Percentiles rank a stretch among this genome's conserved stretches.
Conservation (phyloP, 2,329 filamentous ascomycete species). For the Trichoderma koningii region DNA sequence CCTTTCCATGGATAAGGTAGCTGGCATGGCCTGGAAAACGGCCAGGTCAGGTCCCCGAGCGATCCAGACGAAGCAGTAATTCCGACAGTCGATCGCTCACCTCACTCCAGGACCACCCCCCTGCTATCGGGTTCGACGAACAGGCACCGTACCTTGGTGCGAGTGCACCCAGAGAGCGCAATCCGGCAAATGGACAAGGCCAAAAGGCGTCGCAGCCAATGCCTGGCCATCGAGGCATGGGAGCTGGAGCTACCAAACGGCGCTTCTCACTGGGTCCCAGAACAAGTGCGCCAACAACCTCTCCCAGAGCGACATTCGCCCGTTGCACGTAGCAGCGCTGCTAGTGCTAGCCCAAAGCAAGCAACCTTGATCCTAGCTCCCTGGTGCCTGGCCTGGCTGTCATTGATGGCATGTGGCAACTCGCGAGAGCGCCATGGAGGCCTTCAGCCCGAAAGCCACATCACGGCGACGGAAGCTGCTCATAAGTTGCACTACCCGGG, state of each 20-base stretch:
- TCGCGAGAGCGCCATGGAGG: slow-evolving; percentile 4
- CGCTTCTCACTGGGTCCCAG: slow-evolving; percentile 19
- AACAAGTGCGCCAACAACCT: slow-evolving; percentile 23
- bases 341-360: slow-evolving; percentile 11
- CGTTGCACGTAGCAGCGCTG: slow-evolving; percentile 18
- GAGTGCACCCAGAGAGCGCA: background rate
- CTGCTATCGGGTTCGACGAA: background rate
- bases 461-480: background rate
- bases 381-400: slow-evolving; percentile 25
- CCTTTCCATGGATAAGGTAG: background rate
- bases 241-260: slow-evolving; percentile 21
- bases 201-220: slow-evolving; percentile 20
- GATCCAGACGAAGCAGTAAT: background rate
- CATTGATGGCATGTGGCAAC: slow-evolving; percentile 16
- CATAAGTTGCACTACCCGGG: background rate
- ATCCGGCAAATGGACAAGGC: slow-evolving; percentile 23
- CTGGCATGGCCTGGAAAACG: slow-evolving; percentile 21
- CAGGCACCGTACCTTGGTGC: background rate
- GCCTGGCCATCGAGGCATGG: slow-evolving; percentile 8
- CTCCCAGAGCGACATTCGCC: slow-evolving; percentile 23
- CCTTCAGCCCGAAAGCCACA: slow-evolving; percentile 19
- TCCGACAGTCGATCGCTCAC: slow-evolving; percentile 23
- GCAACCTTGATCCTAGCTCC: slow-evolving; percentile 18
- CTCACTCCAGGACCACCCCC: slow-evolving; percentile 18
- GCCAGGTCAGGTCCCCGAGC: slow-evolving; percentile 6